Evolutionary conservation across 139 green algal genomes (phyloP).

Genomic region (Asterochloris sp.): DNA sequence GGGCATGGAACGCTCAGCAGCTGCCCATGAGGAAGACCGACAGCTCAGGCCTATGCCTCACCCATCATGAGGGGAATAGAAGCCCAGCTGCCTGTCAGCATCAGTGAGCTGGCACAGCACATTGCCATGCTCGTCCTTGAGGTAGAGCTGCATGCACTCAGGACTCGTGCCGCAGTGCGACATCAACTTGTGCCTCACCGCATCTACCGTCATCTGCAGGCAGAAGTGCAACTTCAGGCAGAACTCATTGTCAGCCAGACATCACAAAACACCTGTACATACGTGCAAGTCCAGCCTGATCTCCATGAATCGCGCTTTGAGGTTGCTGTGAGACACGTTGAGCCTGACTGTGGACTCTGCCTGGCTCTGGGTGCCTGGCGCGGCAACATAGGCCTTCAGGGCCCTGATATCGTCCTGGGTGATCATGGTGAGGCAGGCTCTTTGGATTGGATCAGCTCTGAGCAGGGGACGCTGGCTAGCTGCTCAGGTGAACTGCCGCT

Average conservation of each 20-base stretch:
- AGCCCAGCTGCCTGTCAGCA: slow-evolving; percentile 81
- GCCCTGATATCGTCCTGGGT: slow-evolving; percentile 33
- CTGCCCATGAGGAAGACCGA: too few relatives aligned
- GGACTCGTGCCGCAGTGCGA: slow-evolving; percentile 83
- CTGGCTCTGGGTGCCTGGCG: slow-evolving; percentile 46
- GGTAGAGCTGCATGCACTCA: slow-evolving; percentile 72
- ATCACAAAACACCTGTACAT: background rate
- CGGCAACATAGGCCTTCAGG: slow-evolving; percentile 61
- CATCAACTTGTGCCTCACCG: slow-evolving; percentile 87
- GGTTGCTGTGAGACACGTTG: slow-evolving; percentile 87
- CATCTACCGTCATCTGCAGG: slow-evolving; percentile 72
- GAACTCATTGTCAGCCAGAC: background rate
- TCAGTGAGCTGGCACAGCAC: slow-evolving; percentile 55
- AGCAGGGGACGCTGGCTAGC: too few relatives aligned
- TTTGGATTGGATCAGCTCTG: background rate
- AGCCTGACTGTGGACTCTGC: slow-evolving; percentile 84
- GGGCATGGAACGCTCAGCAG: too few relatives aligned
- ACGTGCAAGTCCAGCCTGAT: slow-evolving; percentile 90
- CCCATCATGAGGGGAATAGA: slow-evolving; percentile 88
- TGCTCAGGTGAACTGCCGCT: too few relatives aligned
- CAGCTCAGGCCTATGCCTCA: slow-evolving; percentile 7
- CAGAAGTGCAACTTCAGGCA: background rate
- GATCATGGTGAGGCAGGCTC: background rate
- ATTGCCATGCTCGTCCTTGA: slow-evolving; percentile 71
- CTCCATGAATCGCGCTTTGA: slow-evolving; percentile 90